Percentiles rank a stretch among this genome's conserved stretches.
phyloP scores from a whole-genome alignment of 371 early-diverging fungal genomes.

The Syncephalastrum racemosum region DNA sequence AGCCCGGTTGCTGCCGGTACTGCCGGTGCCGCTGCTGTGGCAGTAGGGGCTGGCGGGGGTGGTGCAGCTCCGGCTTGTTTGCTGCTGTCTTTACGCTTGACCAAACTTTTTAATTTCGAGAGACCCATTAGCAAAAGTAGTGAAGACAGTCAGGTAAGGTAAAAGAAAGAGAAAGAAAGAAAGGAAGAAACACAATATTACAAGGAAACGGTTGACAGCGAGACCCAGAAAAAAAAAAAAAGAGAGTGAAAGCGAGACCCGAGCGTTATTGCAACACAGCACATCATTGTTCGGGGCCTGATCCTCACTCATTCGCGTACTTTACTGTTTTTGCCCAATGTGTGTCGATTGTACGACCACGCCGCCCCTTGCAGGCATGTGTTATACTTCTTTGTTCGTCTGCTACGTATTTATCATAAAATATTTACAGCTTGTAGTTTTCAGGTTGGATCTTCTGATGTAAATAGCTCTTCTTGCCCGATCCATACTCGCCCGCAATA shows the following conservation, averaged over 20 bases:
- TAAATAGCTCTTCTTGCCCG: constrained; percentile 71
- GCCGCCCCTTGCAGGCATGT: no score
- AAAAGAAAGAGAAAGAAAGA: constrained; percentile 12
- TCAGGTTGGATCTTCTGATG: constrained; percentile 57
- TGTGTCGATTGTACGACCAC: no score
- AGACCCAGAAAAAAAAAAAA: no score
- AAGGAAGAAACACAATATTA: neutral
- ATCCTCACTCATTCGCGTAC: no score
- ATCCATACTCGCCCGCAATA: constrained; percentile 74
- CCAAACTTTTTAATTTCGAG: constrained; percentile 28
- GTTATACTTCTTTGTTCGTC: no score
- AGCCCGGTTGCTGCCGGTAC: constrained; percentile 10
- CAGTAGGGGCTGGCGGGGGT: constrained; percentile 7
- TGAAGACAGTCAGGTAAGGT: constrained; percentile 8
- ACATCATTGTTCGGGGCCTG: no score
- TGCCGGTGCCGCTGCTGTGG: no score
- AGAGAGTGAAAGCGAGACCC: no score
- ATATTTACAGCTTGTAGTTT: constrained; percentile 31
- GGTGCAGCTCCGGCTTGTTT: constrained; percentile 9
- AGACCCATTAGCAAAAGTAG: constrained; percentile 24
- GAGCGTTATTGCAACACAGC: no score
- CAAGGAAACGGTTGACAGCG: no score
- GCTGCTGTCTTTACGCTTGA: constrained; percentile 25
- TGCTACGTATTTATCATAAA: neutral
- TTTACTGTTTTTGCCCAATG: no score